These are phyloP conservation scores for Monilinia fructigena DNA, from an alignment of 2,329 filamentous ascomycete species.

Conservation along the genomic window DNA sequence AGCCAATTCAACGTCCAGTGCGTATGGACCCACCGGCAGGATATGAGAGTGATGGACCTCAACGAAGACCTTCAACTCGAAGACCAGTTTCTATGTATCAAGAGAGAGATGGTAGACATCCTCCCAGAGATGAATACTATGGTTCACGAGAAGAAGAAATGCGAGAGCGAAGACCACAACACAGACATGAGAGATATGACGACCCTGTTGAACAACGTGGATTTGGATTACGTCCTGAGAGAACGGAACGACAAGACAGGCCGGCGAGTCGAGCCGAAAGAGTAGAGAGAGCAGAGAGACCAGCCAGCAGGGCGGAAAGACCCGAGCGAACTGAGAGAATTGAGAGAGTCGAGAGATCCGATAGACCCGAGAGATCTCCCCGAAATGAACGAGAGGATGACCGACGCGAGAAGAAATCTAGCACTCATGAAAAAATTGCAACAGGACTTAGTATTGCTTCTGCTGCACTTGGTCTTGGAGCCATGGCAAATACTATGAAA, in stretches of 20 bases:
- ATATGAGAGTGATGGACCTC: constrained; percentile 37
- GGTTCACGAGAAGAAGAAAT: constrained; percentile 37
- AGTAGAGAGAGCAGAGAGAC: constrained; percentile 19
- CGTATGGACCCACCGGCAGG: constrained; percentile 29
- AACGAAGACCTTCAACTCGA: constrained; percentile 38
- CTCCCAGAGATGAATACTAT: constrained; percentile 37
- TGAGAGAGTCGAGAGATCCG: constrained; percentile 26
- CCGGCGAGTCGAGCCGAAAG: constrained; percentile 14
- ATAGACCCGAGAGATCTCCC: constrained; percentile 26
- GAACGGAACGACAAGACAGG: constrained; percentile 23
- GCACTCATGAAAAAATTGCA: constrained; percentile 36
- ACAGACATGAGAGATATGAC: constrained; percentile 37
- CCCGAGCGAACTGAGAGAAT: constrained; percentile 24
- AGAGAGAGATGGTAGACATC: constrained; percentile 31
- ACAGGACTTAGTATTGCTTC: constrained; percentile 39
- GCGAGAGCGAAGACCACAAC: constrained; percentile 23
- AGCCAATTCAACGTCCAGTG: constrained; percentile 33
- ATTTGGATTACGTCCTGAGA: constrained; percentile 30
- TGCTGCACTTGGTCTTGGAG: constrained; percentile 38
- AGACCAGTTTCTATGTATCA: constrained; percentile 37
- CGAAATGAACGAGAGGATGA: constrained; percentile 25
- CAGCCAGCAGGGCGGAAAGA: constrained; percentile 2
- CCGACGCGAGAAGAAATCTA: constrained; percentile 28
- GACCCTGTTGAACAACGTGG: constrained; percentile 34
- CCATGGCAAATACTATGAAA: constrained; percentile 36